Evolutionary conservation across 1,284 basidiomycete species (phyloP).

Genomic region (Blastosporella zonata): DNA sequence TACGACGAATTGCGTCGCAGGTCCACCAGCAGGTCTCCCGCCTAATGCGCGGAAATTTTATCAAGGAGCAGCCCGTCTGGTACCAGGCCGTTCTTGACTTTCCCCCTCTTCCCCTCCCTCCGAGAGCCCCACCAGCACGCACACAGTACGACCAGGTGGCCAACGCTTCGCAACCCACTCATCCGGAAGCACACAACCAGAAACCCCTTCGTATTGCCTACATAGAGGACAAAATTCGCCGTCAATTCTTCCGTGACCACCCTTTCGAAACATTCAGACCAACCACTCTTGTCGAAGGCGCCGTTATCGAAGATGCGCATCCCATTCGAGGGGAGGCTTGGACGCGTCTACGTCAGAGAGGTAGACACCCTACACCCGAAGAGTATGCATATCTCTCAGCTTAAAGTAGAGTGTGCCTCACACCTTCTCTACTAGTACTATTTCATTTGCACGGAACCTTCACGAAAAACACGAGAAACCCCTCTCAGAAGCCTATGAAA

Average conservation of each 20-base stretch:
- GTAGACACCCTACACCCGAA: constrained; percentile 82
- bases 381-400: constrained; percentile 61
- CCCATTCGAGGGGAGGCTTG: constrained; percentile 62
- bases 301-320: constrained; percentile 52
- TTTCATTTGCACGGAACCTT: constrained; percentile 80
- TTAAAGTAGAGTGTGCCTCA: constrained; percentile 13
- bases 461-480: constrained; percentile 64
- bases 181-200: constrained; percentile 35
- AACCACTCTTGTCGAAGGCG: constrained; percentile 73
- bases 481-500: constrained; percentile 79
- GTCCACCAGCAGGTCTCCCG: constrained; percentile 89
- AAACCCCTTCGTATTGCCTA: constrained; percentile 72
- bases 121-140: constrained; percentile 64
- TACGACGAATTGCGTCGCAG: constrained; percentile 81
- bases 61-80: constrained; percentile 79
- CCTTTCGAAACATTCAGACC: constrained; percentile 94
- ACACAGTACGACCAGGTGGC: constrained; percentile 46
- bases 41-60: constrained; percentile 69
- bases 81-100: constrained; percentile 83
- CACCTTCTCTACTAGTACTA: constrained; percentile 50
- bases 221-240: constrained; percentile 81
- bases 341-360: constrained; percentile 77
- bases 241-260: constrained; percentile 94
- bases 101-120: constrained; percentile 83
- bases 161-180: constrained; percentile 9